Conservation (phyloP, 2,329 filamentous ascomycete genomes). For the Cladophialophora yegresii region DNA sequence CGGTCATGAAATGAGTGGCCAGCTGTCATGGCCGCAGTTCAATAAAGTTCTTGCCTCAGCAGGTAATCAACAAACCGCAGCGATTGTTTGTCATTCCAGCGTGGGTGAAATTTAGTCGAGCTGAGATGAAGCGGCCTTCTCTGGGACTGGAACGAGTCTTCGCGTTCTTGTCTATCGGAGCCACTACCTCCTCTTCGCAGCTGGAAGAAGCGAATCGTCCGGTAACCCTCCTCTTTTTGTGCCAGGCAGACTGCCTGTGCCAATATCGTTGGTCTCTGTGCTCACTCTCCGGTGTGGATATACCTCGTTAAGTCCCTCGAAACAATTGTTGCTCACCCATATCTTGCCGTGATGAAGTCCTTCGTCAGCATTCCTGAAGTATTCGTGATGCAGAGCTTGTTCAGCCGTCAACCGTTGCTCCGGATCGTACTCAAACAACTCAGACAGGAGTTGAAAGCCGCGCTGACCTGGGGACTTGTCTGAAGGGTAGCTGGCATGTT, state of each 20-base stretch:
- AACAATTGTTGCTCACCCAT: conserved; percentile 74
- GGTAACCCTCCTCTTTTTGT: conserved; percentile 85
- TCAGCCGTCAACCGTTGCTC: conserved; percentile 83
- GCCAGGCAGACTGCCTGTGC: conserved; percentile 83
- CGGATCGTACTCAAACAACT: conserved; percentile 89
- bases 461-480: conserved; percentile 67
- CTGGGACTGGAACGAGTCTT: background rate
- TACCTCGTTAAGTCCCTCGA: conserved; percentile 82
- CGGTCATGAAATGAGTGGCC: background rate
- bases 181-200: conserved; percentile 34
- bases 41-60: background rate
- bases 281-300: conserved; percentile 90
- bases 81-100: background rate
- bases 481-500: conserved; percentile 56
- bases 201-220: conserved; percentile 61
- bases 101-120: background rate
- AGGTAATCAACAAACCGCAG: background rate
- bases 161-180: background rate
- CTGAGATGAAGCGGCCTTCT: background rate
- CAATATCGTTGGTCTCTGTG: conserved; percentile 93
- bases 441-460: conserved; percentile 78
- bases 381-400: conserved; percentile 84
- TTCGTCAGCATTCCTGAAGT: conserved; percentile 69
- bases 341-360: conserved; percentile 36
- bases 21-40: background rate